A percentile compares a stretch with the other conserved stretches of the same genome.
These are phyloP conservation scores for Furcasterigmium sp. DNA, from an alignment of 2,329 filamentous ascomycete genomes.

Conservation along the genomic window DNA sequence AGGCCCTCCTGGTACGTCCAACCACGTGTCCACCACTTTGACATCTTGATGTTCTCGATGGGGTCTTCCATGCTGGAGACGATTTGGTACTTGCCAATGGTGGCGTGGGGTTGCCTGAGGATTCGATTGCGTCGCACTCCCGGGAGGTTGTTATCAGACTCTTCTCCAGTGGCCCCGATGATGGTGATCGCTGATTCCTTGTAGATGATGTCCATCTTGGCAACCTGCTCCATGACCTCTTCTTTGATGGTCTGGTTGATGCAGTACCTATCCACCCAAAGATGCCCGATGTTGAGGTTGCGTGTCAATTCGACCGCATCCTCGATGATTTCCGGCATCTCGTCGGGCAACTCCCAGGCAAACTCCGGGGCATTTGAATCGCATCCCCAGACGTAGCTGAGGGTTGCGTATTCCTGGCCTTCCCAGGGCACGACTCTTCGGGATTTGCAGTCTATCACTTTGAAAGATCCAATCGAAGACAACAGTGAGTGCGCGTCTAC, in stretches of 20 bases:
- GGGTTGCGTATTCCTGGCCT: no score
- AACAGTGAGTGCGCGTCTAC: no score
- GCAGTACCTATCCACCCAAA: constrained; percentile 33
- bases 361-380: no score
- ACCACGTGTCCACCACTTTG: constrained; percentile 27
- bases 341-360: no score
- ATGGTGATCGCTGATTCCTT: constrained; percentile 27
- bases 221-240: constrained; percentile 22
- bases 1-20: constrained; percentile 35
- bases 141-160: constrained; percentile 25
- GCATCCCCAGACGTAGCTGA: no score
- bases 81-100: constrained; percentile 23
- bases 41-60: constrained; percentile 13
- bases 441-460: no score
- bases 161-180: constrained; percentile 28
- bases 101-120: constrained; percentile 22
- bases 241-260: constrained; percentile 18
- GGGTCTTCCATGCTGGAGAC: constrained; percentile 26
- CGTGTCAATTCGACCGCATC: constrained; percentile 22
- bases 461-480: no score
- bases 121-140: constrained; percentile 16
- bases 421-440: no score
- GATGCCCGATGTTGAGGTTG: constrained; percentile 24
- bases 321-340: neutral
- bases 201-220: constrained; percentile 31